Evolutionary conservation across 2,329 filamentous ascomycete genomes (phyloP).

Genomic region (Xylaria sp.): DNA sequence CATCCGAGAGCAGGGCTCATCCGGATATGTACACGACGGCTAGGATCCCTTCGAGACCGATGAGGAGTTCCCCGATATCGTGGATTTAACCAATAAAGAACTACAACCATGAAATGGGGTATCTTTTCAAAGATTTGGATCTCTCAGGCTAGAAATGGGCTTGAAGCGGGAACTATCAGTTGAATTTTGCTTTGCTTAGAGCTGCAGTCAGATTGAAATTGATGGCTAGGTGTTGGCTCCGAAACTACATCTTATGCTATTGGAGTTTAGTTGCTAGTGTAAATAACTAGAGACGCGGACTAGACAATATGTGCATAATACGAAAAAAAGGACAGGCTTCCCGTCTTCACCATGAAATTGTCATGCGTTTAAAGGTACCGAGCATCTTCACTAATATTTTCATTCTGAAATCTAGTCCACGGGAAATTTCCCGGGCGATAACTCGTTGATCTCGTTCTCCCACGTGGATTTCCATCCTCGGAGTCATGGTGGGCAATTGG

Average conservation of each 20-base stretch:
- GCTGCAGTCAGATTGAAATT: no score
- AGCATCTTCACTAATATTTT: no score
- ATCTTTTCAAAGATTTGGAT: not conserved
- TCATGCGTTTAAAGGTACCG: no score
- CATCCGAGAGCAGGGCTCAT: conserved; percentile 19
- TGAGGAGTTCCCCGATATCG: not conserved
- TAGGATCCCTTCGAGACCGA: not conserved
- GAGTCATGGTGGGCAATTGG: no score
- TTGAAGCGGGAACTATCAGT: not conserved
- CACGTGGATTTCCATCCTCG: not conserved
- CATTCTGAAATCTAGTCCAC: no score
- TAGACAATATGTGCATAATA: no score
- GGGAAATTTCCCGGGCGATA: not conserved
- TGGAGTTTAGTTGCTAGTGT: not conserved
- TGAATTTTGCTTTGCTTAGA: not conserved
- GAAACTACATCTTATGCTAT: not conserved
- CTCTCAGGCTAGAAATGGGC: not conserved
- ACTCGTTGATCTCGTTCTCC: not conserved
- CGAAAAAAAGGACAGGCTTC: no score
- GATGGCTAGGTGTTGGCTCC: not conserved
- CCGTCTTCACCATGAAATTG: no score
- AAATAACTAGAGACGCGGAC: not conserved
- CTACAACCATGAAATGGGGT: not conserved
- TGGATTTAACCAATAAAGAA: conserved; percentile 2
- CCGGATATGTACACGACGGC: not conserved